Conservation (phyloP, 2,329 filamentous ascomycete genomes). For the Xylogone sp. region DNA sequence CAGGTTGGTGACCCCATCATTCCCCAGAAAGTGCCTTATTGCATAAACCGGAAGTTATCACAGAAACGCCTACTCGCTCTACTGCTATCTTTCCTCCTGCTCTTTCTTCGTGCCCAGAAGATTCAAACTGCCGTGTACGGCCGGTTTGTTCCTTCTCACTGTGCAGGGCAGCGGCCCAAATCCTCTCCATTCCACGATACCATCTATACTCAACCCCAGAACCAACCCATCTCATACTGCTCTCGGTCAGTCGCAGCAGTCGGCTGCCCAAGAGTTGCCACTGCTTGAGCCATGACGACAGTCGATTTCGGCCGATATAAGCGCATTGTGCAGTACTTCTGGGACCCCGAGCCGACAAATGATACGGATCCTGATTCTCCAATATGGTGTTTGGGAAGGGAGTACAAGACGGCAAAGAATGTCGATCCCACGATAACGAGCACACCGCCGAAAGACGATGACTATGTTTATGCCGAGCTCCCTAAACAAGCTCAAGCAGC, state of each 20-base stretch:
- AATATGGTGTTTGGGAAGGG: constrained; percentile 77
- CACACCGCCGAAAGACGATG: constrained; percentile 12
- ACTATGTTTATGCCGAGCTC: constrained; percentile 3
- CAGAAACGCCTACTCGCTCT: not conserved
- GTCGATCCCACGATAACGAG: constrained; percentile 5
- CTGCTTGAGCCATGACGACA: constrained; percentile 44
- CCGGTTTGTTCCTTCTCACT: not conserved
- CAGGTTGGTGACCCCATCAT: too few relatives aligned
- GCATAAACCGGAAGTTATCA: not conserved
- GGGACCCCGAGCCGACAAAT: constrained; percentile 86
- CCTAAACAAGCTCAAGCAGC: constrained; percentile 10
- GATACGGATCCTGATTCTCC: constrained; percentile 62
- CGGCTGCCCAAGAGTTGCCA: not conserved
- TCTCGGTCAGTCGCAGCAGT: not conserved
- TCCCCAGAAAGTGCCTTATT: not conserved
- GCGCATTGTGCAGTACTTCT: constrained; percentile 85
- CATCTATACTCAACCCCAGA: not conserved
- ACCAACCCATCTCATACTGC: not conserved
- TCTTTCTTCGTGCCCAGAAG: not conserved
- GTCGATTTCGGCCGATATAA: constrained; percentile 75
- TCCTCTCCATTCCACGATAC: not conserved
- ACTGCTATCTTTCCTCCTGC: not conserved
- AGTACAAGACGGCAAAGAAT: constrained; percentile 40
- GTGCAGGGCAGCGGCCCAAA: not conserved
- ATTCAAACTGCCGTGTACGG: not conserved